phyloP scores from a whole-genome alignment of 768 basidiomycete species.

The Guyanaporus albipodus region DNA sequence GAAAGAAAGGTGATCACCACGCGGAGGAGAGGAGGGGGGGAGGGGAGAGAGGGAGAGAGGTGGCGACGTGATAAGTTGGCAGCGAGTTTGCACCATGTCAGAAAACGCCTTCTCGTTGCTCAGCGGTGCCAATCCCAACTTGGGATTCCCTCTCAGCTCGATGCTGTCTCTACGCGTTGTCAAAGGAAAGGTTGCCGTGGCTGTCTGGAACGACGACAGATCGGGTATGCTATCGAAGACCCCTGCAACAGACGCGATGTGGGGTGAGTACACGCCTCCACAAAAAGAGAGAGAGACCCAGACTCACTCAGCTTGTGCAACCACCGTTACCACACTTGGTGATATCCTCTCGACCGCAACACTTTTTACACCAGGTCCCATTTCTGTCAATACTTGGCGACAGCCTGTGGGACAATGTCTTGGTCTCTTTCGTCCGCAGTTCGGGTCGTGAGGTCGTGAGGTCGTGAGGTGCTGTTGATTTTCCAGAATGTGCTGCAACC shows the following conservation, averaged over 20 bases:
- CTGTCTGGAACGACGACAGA: conserved; percentile 32
- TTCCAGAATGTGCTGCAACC: conserved; percentile 10
- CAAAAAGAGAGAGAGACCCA: no score
- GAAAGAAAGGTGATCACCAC: conserved; percentile 21
- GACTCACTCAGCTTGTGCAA: conserved; percentile 35
- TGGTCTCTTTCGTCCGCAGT: neutral
- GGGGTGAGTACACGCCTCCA: no score
- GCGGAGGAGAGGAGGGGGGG: no score
- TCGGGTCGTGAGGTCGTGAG: conserved; percentile 3
- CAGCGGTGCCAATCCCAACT: conserved; percentile 36
- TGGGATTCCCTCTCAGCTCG: conserved; percentile 34
- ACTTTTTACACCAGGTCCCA: conserved; percentile 41
- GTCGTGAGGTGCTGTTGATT: conserved; percentile 7
- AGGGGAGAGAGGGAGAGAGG: conserved; percentile 5
- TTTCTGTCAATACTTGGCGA: conserved; percentile 37
- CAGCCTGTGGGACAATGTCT: conserved; percentile 34
- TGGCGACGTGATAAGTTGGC: conserved; percentile 20
- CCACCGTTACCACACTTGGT: conserved; percentile 44
- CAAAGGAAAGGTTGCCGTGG: conserved; percentile 13
- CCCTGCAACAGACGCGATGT: conserved; percentile 10
- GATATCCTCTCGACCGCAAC: conserved; percentile 38
- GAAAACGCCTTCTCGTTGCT: conserved; percentile 35
- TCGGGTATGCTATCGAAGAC: conserved; percentile 36
- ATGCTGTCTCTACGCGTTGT: conserved; percentile 6
- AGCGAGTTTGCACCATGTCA: conserved; percentile 8